Conservation (phyloP, 1,139 yeast genomes). For the Tardiomyces digboiensis region DNA sequence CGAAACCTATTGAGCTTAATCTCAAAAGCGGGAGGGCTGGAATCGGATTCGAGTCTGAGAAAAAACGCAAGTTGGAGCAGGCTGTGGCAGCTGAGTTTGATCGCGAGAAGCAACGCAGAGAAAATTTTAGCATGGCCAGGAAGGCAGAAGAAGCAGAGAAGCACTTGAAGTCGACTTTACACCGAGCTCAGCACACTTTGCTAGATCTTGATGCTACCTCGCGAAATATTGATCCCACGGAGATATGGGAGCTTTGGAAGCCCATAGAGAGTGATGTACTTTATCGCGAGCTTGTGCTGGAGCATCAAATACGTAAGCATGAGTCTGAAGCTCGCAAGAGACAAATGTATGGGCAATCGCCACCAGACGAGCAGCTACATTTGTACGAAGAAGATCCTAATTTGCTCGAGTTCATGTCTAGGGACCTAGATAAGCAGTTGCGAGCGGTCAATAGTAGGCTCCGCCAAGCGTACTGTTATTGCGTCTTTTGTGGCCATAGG, state of each 20-base stretch:
- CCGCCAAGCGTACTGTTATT: conserved; percentile 32
- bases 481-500: conserved; percentile 39
- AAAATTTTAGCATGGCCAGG: neutral
- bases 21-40: conserved; percentile 16
- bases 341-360: neutral
- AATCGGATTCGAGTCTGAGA: conserved; percentile 13
- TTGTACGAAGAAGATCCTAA: neutral
- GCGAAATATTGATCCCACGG: neutral
- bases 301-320: neutral
- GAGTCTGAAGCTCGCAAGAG: neutral
- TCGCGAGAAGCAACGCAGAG: neutral
- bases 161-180: neutral
- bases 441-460: conserved; percentile 26
- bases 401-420: neutral
- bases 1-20: conserved; percentile 9
- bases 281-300: neutral
- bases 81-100: neutral
- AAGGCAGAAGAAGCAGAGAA: neutral
- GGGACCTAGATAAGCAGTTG: conserved; percentile 9
- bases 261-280: neutral
- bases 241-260: neutral
- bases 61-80: conserved; percentile 4
- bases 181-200: neutral
- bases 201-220: neutral
- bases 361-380: neutral